These are phyloP conservation scores for Striga asiatica DNA, from an alignment of 257 asterid genomes.

Conservation along the genomic window DNA sequence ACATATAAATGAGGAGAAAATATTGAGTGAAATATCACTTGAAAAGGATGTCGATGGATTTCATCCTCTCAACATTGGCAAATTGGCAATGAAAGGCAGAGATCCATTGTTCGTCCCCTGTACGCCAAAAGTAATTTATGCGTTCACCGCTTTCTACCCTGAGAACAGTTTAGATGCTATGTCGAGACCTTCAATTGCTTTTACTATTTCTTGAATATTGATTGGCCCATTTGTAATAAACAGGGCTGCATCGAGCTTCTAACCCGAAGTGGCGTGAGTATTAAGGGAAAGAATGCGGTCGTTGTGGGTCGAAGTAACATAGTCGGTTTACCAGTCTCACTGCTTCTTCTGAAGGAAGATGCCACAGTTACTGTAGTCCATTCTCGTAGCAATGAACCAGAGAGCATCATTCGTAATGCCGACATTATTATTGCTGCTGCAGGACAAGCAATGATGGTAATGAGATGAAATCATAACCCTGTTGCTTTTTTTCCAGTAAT, in stretches of 20 bases:
- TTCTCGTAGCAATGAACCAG: slow-evolving; percentile 74
- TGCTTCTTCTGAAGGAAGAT: slow-evolving; percentile 83
- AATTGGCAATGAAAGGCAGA: slow-evolving; percentile 99
- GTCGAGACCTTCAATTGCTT: not conserved
- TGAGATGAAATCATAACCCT: not conserved
- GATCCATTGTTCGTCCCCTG: slow-evolving; percentile 89
- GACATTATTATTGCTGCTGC: slow-evolving; percentile 95
- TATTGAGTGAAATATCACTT: slow-evolving; percentile 61
- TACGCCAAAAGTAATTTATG: slow-evolving; percentile 70
- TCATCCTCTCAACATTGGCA: slow-evolving; percentile 91
- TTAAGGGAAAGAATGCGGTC: slow-evolving; percentile 83
- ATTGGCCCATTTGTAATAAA: not conserved
- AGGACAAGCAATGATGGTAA: slow-evolving; percentile 86
- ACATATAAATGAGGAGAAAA: slow-evolving; percentile 81
- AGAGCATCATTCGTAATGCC: slow-evolving; percentile 65
- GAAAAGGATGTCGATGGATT: slow-evolving; percentile 95
- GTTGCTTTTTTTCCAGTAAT: not conserved
- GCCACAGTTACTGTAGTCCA: slow-evolving; percentile 89
- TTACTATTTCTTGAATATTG: too few species aligned
- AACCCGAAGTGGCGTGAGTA: slow-evolving; percentile 49
- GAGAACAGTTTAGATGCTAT: too few species aligned
- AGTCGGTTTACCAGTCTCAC: slow-evolving; percentile 81
- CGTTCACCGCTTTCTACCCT: too few species aligned
- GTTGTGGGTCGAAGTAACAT: slow-evolving; percentile 97
- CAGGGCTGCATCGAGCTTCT: slow-evolving; percentile 95